Base-by-base conservation (phyloP, 2,329 filamentous ascomycete species). In the Epichloe glyceriae region DNA sequence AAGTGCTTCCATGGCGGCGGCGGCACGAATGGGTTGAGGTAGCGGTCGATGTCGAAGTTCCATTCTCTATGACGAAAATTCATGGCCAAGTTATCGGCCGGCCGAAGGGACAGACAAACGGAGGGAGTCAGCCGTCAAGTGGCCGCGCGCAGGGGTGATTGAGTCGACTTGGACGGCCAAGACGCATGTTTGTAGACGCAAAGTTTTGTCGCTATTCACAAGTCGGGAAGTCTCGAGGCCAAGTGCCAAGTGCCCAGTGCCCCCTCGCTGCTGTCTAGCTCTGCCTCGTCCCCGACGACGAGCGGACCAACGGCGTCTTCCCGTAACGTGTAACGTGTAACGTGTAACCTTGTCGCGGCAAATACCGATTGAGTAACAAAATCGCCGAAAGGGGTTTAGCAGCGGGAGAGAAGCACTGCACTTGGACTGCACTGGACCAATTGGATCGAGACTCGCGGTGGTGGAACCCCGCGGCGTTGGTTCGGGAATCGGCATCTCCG, bases 21-120 rank as follows among this genome's bases (percentile, higher is more conserved):
- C 8, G 85, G 85, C 22, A 94, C 62, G 53, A 80, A 73, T 3
- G 75, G 84, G 63, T 91, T 88, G 47, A 94, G 63, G 62, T 83
- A 80, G n/a, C 67, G 69, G 71, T 95, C 89, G 55, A 95, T 78
- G 67, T 93, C 80, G 66, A 94, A 80, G 60, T 83, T 73, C 69
- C 73, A 75, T 35, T 55, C 54, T 34, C 53, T 50, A 15, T 55
- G 49, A 42, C 57, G 50, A 52, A 60, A 57, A 15, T 40, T 35
- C 44, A 46, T 47, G 51, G 26, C 46, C 47, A 43, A 17, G 41
- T n/a, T n/a, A 35, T n/a, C 17, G 26, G 42, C 30, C 19, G 38
- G 30, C 19, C 26, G 26, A 34, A 41, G 26, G 40, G 30, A 26
- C 11, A 14, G 14, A 20, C 8, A n/a, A 33, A 30, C 26, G 20